phyloP scores from a whole-genome alignment of 2,329 filamentous ascomycete genomes.

The Zasmidium angulare region DNA sequence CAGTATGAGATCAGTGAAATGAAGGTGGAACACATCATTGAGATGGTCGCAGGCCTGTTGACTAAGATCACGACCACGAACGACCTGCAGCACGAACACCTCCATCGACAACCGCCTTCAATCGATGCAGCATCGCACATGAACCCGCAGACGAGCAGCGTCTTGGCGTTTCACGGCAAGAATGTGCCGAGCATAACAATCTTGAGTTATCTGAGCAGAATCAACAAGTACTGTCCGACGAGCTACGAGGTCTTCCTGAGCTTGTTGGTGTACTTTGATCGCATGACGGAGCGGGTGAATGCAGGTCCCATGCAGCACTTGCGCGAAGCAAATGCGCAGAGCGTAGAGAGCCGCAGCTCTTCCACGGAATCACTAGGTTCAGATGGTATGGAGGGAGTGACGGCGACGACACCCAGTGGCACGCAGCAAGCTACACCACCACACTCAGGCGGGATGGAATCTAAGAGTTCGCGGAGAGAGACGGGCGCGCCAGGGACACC shows the following conservation, averaged over 20 bases:
- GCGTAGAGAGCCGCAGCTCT: constrained; percentile 34
- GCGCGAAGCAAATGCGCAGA: constrained; percentile 53
- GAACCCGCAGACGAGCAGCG: constrained; percentile 65
- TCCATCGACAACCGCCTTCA: constrained; percentile 71
- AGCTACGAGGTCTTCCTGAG: constrained; percentile 98
- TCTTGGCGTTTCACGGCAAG: constrained; percentile 95
- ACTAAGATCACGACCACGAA: constrained; percentile 98
- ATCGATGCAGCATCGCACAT: constrained; percentile 60
- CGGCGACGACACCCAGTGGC: constrained; percentile 27
- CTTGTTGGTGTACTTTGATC: constrained; percentile 93
- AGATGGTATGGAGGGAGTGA: constrained; percentile 33
- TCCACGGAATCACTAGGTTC: constrained; percentile 28
- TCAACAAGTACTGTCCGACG: constrained; percentile 98
- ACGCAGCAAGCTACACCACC: constrained; percentile 50
- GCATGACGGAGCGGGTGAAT: constrained; percentile 97
- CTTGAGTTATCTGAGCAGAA: constrained; percentile 88
- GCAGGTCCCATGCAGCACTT: constrained; percentile 69
- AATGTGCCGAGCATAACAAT: constrained; percentile 98
- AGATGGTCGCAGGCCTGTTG: constrained; percentile 95
- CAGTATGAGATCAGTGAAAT: constrained; percentile 95
- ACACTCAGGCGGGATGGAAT: constrained; percentile 48
- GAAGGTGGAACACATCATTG: constrained; percentile 95
- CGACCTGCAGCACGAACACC: constrained; percentile 86
- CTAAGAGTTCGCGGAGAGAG: constrained; percentile 22
- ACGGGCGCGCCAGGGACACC: constrained; percentile 37